phyloP scores from a whole-genome alignment of 805 yeast species.

The Cyberlindnera petersonii region DNA sequence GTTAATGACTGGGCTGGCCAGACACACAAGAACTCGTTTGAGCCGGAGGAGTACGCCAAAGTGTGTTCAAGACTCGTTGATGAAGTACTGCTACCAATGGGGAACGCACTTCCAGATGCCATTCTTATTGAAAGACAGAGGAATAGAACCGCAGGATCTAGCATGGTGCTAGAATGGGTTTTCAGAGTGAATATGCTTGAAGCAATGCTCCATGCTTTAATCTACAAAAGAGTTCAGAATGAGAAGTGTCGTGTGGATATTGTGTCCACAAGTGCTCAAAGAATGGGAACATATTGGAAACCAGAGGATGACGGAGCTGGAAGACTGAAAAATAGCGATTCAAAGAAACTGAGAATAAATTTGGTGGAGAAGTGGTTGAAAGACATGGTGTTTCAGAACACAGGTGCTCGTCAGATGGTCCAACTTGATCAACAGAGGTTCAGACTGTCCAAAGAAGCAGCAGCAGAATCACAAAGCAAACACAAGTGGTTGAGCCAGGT shows the following conservation, averaged over 20 bases:
- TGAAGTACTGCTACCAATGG: constrained; percentile 22
- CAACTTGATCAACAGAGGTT: constrained; percentile 13
- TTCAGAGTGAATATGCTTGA: constrained; percentile 53
- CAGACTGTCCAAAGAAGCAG: constrained; percentile 9
- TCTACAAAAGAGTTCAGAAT: constrained; percentile 13
- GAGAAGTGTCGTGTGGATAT: constrained; percentile 13
- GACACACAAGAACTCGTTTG: constrained; percentile 11
- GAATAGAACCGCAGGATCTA: constrained; percentile 44
- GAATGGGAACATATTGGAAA: constrained; percentile 25
- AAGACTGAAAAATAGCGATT: constrained; percentile 8
- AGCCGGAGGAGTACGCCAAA: constrained; percentile 26
- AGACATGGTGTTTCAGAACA: constrained; percentile 3
- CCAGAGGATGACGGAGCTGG: constrained; percentile 5
- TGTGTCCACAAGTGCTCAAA: constrained; percentile 19
- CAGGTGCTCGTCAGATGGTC: constrained; percentile 7
- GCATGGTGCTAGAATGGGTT: constrained; percentile 46
- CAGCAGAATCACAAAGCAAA: constrained; percentile 7
- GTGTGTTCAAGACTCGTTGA: constrained; percentile 27
- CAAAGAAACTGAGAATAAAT: constrained; percentile 17
- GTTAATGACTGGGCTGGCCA: constrained; percentile 21
- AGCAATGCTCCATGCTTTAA: constrained; percentile 38
- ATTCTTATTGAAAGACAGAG: constrained; percentile 56
- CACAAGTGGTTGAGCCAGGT: constrained; percentile 22
- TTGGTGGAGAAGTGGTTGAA: constrained; percentile 22
- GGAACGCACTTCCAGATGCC: constrained; percentile 32